Evolutionary conservation across 495 filamentous ascomycete genomes (phyloP).

Genomic region (Lindgomyces ingoldianus): DNA sequence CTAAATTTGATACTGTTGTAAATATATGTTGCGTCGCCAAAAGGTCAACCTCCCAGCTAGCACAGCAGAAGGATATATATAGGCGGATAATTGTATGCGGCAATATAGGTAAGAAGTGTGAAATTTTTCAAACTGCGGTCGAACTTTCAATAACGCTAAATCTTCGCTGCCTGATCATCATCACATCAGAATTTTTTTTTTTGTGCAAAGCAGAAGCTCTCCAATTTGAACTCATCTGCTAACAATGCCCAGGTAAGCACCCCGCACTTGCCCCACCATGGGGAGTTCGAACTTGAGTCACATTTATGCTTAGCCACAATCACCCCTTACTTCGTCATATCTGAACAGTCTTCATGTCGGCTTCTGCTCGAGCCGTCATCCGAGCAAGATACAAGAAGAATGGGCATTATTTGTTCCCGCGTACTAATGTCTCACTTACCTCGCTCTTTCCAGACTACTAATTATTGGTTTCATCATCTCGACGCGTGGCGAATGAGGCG

Average conservation of each 20-base stretch:
- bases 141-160: too few relatives aligned
- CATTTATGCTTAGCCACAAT: background rate
- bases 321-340: background rate
- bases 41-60: too few relatives aligned
- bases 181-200: too few relatives aligned
- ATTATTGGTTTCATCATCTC: background rate
- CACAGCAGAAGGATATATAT: too few relatives aligned
- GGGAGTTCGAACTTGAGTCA: background rate
- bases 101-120: too few relatives aligned
- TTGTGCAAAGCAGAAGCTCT: background rate
- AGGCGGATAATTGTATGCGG: too few relatives aligned
- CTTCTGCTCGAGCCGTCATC: background rate
- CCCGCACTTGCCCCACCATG: slow-evolving; percentile 16
- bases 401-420: background rate
- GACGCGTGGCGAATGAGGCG: background rate
- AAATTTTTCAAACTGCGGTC: too few relatives aligned
- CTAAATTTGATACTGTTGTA: too few relatives aligned
- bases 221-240: background rate
- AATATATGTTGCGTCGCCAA: too few relatives aligned
- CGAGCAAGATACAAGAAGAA: background rate
- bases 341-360: background rate
- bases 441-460: background rate
- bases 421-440: background rate
- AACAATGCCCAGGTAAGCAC: background rate
- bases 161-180: too few relatives aligned